Conservation (phyloP, 2,329 filamentous ascomycete genomes). For the Fusarium secorum region DNA sequence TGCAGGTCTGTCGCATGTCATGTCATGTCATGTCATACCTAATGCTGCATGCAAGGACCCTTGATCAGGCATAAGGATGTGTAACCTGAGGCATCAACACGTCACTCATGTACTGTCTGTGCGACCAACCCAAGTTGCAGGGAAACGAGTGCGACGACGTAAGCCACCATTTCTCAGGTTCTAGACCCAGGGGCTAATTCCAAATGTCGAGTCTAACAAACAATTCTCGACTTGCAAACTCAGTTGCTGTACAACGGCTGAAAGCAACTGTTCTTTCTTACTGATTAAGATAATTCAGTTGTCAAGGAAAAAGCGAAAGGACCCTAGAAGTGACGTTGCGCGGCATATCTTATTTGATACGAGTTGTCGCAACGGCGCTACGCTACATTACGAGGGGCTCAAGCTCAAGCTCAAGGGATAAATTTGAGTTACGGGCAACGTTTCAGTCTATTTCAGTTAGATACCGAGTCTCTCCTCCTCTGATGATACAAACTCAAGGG, state of each 20-base stretch:
- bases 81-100: constrained; percentile 22
- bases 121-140: not conserved
- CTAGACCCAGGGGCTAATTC: constrained; percentile 8
- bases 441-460: constrained; percentile 10
- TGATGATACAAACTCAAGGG: constrained; percentile 3
- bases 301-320: not conserved
- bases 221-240: not conserved
- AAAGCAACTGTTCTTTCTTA: not conserved
- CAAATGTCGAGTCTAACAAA: not conserved
- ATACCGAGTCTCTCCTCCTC: not conserved
- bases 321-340: constrained; percentile 18
- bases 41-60: constrained; percentile 7
- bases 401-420: not conserved
- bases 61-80: not conserved
- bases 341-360: not conserved
- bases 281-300: not conserved
- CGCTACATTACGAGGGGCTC: constrained; percentile 3
- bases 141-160: constrained; percentile 25
- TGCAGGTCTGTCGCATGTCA: not conserved
- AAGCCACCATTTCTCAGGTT: constrained; percentile 27
- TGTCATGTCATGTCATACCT: not conserved
- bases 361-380: constrained; percentile 13
- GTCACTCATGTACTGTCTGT: not conserved
- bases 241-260: not conserved
- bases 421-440: not conserved